These are phyloP conservation scores for Cyclotella cryptica DNA, from an alignment of 108 stramenopile genomes.

Conservation along the genomic window DNA sequence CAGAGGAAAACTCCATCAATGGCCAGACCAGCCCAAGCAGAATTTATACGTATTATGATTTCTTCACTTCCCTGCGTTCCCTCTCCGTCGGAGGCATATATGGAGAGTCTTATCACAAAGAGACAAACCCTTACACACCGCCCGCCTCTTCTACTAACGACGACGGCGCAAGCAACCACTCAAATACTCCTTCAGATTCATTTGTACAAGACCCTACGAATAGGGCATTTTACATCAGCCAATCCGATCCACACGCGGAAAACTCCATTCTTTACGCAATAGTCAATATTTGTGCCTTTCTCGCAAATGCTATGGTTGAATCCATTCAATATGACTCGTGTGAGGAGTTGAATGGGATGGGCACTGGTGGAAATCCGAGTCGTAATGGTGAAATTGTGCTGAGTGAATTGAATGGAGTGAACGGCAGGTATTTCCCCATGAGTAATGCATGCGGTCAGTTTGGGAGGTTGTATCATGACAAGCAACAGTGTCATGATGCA, in stretches of 20 bases:
- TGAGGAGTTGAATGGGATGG: conserved; percentile 53
- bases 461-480: conserved; percentile 37
- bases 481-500: background rate
- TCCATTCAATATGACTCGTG: conserved; percentile 48
- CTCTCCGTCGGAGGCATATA: conserved; percentile 25
- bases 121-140: conserved; percentile 14
- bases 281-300: conserved; percentile 46
- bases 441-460: conserved; percentile 51
- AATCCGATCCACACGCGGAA: conserved; percentile 3
- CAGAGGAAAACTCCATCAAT: background rate
- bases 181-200: conserved; percentile 1
- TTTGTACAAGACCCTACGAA: conserved; percentile 7
- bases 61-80: conserved; percentile 19
- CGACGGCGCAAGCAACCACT: background rate
- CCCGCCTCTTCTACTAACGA: too few relatives aligned
- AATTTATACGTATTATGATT: conserved; percentile 39
- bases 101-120: conserved; percentile 26
- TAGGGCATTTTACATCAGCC: conserved; percentile 30
- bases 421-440: conserved; percentile 40
- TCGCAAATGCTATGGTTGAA: conserved; percentile 46
- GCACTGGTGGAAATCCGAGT: background rate
- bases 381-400: background rate
- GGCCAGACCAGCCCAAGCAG: conserved; percentile 29
- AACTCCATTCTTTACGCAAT: conserved; percentile 25
- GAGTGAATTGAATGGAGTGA: conserved; percentile 34